A percentile compares a stretch with the other conserved stretches of the same genome.
Evolutionary conservation across 768 basidiomycete species (phyloP).

Genomic region (Pulveroboletus sp.): DNA sequence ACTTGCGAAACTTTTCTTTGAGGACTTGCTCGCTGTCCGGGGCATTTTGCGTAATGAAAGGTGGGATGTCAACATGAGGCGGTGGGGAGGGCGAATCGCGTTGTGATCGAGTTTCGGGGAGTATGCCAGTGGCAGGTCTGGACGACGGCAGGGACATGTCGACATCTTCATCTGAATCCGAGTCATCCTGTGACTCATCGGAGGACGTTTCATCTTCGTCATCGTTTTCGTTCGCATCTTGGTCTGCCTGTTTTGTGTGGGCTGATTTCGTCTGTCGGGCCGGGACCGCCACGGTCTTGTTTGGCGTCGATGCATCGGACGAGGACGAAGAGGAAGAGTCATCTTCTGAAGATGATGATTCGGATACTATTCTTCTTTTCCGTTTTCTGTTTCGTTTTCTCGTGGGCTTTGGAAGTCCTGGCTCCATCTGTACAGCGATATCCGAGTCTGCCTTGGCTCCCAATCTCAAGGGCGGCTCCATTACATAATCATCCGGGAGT

Average conservation of each 20-base stretch:
- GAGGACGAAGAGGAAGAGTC: slow-evolving; percentile 21
- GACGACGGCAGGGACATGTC: background rate
- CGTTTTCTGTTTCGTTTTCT: slow-evolving; percentile 52
- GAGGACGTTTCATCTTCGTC: slow-evolving; percentile 12
- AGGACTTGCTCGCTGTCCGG: slow-evolving; percentile 47
- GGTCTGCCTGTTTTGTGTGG: background rate
- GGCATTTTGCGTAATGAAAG: slow-evolving; percentile 48
- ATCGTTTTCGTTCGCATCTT: background rate
- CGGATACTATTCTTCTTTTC: slow-evolving; percentile 46
- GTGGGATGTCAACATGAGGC: slow-evolving; percentile 39
- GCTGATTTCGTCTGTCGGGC: slow-evolving; percentile 2
- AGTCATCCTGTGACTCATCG: slow-evolving; percentile 7
- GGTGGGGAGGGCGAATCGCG: slow-evolving; percentile 27
- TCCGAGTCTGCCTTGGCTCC: too few species aligned
- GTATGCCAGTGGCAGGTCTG: background rate
- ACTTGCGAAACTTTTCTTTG: slow-evolving; percentile 69
- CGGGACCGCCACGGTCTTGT: slow-evolving; percentile 9
- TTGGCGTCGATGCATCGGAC: slow-evolving; percentile 11
- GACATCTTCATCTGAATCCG: slow-evolving; percentile 1
- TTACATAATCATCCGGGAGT: too few species aligned
- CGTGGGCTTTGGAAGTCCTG: slow-evolving; percentile 30
- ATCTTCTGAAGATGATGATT: slow-evolving; percentile 40
- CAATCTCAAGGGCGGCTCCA: too few species aligned
- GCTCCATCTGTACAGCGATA: slow-evolving; percentile 25
- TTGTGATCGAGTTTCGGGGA: slow-evolving; percentile 1